Percentiles rank a stretch among this genome's conserved stretches.
Conservation (phyloP, 352 stramenopile genomes). For the Phytophthora pinifolia region DNA sequence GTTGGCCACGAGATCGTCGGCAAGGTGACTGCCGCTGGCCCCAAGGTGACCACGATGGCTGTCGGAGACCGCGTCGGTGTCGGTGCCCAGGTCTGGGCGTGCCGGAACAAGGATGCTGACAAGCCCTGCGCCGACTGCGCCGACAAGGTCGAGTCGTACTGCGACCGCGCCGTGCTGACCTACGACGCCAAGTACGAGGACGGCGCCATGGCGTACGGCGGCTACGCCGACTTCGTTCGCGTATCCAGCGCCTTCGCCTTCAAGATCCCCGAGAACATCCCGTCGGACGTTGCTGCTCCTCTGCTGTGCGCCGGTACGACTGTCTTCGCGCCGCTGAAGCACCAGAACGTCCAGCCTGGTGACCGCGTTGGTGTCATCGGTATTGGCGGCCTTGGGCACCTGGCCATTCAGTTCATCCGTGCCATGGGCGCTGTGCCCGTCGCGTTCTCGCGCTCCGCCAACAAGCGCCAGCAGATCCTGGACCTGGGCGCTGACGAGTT, state of each 20-base stretch:
- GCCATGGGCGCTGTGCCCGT: conserved; percentile 56
- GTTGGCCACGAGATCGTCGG: conserved; percentile 62
- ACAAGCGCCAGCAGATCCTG: conserved; percentile 79
- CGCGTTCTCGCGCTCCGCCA: conserved; percentile 55
- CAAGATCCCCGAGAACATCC: conserved; percentile 65
- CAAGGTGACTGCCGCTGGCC: conserved; percentile 38
- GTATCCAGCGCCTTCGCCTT: conserved; percentile 63
- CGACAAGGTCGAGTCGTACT: conserved; percentile 65
- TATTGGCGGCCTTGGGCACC: conserved; percentile 83
- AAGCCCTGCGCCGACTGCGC: conserved; percentile 61
- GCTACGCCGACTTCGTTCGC: conserved; percentile 77
- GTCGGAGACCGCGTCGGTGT: conserved; percentile 81
- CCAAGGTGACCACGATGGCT: conserved; percentile 61
- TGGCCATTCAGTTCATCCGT: conserved; percentile 81
- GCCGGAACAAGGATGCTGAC: conserved; percentile 60
- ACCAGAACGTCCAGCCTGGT: conserved; percentile 48
- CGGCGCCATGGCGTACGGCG: conserved; percentile 47
- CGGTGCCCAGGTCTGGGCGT: conserved; percentile 75
- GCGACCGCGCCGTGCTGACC: conserved; percentile 43
- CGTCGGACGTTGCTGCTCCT: conserved; percentile 44
- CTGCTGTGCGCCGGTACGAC: conserved; percentile 86
- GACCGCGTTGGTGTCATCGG: conserved; percentile 73
- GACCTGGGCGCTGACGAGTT: conserved; percentile 68
- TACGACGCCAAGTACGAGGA: conserved; percentile 61
- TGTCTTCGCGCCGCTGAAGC: conserved; percentile 71